Evolutionary conservation across 169 alveolate species (phyloP), one percentile per base, ranked within the genome.

Genomic region (Eimeria sp.): DNA sequence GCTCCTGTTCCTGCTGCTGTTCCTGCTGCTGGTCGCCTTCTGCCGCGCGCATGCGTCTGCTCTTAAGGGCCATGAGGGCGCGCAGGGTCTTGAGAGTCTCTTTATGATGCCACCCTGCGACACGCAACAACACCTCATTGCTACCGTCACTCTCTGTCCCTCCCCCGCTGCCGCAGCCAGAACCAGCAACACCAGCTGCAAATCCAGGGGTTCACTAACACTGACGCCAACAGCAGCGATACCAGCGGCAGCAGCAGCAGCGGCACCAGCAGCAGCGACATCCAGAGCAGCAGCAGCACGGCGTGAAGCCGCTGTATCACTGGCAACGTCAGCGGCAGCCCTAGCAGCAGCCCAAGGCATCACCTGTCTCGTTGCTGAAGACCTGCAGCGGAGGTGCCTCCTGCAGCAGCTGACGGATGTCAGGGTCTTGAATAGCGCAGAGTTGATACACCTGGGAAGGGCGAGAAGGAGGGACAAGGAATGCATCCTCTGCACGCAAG

Each of bases 401-500:
- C 51, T 61, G 83, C 22, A 97, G 92, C 51, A 97, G 89, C 92
- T 97, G 92, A 27, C 95, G 92, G 16, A 97, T 95, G 57, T 82
- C 97, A 43, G 70, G 90, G 61, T 97, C 98, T 54, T 96, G 96
- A 27, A 97, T 97, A 18, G 96, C 97, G 40, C 97, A 87, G 10
- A 97, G 87, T 73, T 97, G 98, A 78, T 97, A 97, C 58, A 97
- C 72, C 61, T 93, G 96, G 14, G 98, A 96, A 30, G 97, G 97
- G 49, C 98, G 95, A 18, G 93, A 88, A 47, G 98, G 98, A 25
- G 98, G 97, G 43, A 96, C 95, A 54, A 92, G 78, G 75, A 97
- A 97, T 54, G 95, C 90, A 51, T 82, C 90, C 49, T 86, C 92
- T 86, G 92, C 76, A 40, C 25, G 63, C n/a, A 18, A 30, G 49